These are phyloP conservation scores for Psilocybe azurescens DNA, from an alignment of 768 basidiomycete species.

Conservation along the genomic window DNA sequence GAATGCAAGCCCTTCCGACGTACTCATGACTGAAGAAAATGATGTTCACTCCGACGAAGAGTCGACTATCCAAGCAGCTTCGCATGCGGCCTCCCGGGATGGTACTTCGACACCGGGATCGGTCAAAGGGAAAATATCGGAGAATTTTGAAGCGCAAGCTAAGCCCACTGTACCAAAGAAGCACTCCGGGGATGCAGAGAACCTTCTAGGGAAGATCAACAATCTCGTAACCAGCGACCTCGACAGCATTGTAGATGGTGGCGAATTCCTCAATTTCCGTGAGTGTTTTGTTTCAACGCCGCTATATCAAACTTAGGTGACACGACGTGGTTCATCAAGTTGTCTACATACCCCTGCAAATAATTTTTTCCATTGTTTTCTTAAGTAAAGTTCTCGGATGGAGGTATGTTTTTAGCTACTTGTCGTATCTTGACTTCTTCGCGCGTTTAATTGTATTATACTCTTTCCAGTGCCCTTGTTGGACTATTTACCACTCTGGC, in stretches of 20 bases:
- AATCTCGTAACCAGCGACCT: conserved; percentile 74
- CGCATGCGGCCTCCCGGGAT: neutral
- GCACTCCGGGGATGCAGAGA: conserved; percentile 35
- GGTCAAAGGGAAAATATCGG: conserved; percentile 2
- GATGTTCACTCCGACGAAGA: neutral
- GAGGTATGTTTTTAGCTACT: conserved; percentile 2
- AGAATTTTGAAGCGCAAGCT: neutral
- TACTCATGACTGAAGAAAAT: neutral
- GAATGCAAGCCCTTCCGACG: neutral
- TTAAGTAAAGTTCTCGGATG: conserved; percentile 4
- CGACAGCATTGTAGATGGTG: conserved; percentile 37
- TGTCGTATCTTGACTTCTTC: neutral
- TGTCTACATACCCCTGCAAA: conserved; percentile 47
- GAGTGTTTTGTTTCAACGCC: conserved; percentile 2
- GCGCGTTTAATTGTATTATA: neutral
- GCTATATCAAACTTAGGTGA: conserved; percentile 7
- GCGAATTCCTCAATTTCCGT: conserved; percentile 38
- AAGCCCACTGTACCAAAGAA: conserved; percentile 9
- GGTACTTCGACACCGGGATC: neutral
- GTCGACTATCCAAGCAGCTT: neutral
- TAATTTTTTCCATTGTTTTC: conserved; percentile 30
- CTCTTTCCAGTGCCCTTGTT: conserved; percentile 50
- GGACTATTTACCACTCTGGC: conserved; percentile 57
- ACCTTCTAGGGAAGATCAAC: conserved; percentile 76
- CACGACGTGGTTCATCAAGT: conserved; percentile 15